Percentiles rank a stretch among this genome's conserved stretches.
These are phyloP conservation scores for Chlamydomonas applanata DNA, from an alignment of 139 green algal species.

Conservation along the genomic window DNA sequence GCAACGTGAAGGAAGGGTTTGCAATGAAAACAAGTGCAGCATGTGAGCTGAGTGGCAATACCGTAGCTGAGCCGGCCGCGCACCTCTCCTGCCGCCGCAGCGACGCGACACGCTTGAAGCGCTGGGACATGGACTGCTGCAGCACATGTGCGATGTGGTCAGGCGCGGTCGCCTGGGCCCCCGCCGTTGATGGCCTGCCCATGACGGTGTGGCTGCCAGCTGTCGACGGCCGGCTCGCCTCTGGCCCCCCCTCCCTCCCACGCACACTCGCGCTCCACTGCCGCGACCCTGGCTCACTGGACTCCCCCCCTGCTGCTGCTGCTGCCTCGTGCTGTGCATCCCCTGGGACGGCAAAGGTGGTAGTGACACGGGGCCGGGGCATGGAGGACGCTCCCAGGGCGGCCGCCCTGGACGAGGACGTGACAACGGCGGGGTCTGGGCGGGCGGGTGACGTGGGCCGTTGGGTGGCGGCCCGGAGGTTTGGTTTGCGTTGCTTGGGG, in stretches of 20 bases:
- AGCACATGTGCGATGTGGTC: neutral
- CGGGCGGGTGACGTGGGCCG: no score
- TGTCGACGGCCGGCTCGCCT: neutral
- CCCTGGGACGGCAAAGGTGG: no score
- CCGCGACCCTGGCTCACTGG: neutral
- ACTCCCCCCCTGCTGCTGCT: neutral
- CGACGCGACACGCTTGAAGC: neutral
- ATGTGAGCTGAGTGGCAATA: neutral
- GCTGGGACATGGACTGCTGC: neutral
- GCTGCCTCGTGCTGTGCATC: neutral
- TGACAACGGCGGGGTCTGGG: no score
- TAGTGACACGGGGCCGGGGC: no score
- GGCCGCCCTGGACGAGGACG: no score
- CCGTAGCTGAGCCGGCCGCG: neutral
- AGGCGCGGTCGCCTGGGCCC: neutral
- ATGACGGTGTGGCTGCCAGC: neutral
- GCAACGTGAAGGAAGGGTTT: neutral
- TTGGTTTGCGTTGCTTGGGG: no score
- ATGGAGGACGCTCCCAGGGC: no score
- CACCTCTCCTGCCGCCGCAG: slow-evolving; percentile 3
- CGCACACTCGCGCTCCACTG: neutral
- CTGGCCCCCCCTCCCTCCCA: neutral
- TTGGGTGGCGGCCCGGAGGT: no score
- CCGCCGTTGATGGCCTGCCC: neutral
- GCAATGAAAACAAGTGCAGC: neutral